Percentiles rank a stretch among this genome's conserved stretches.
phyloP scores from a whole-genome alignment of 2,329 filamentous ascomycete genomes.

The Neopestalotiopsis sp. region DNA sequence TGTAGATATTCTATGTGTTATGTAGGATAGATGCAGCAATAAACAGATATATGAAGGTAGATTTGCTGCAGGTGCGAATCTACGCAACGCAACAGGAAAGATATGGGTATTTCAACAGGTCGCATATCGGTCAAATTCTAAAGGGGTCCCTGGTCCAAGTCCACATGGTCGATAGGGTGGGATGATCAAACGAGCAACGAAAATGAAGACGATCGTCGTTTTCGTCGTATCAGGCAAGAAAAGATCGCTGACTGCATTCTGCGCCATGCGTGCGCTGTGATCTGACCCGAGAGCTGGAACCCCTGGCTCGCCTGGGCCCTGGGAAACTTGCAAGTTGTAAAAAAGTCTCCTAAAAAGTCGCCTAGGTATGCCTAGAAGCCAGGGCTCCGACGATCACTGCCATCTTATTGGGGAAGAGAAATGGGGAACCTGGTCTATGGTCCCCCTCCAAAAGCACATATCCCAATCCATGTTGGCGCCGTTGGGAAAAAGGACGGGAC shows the following conservation, averaged over 20 bases:
- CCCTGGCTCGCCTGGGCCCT: not conserved
- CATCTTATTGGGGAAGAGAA: not conserved
- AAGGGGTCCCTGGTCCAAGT: constrained; percentile 1
- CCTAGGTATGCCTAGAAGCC: not conserved
- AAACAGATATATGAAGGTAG: not conserved
- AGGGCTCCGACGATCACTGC: not conserved
- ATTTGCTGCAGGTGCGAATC: not conserved
- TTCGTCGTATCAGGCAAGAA: constrained; percentile 5
- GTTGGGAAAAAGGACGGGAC: not conserved
- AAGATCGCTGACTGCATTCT: constrained; percentile 12
- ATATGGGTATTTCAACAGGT: not conserved
- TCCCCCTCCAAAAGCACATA: not conserved
- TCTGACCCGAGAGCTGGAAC: not conserved
- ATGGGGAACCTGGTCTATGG: not conserved
- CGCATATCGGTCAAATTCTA: constrained; percentile 3
- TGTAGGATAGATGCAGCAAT: not conserved
- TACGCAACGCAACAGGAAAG: not conserved
- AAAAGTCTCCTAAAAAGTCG: not conserved
- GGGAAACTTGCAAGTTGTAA: not conserved
- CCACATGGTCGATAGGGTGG: not conserved
- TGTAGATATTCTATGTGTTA: not conserved
- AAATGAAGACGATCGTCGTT: constrained; percentile 14
- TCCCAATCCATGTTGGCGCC: constrained; percentile 9
- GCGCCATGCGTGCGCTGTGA: constrained; percentile 2
- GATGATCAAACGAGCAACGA: not conserved